Percentiles rank a stretch among this genome's conserved stretches.
Evolutionary conservation across 305 asterid genomes (phyloP).

Genomic region (Petunia hybrid): DNA sequence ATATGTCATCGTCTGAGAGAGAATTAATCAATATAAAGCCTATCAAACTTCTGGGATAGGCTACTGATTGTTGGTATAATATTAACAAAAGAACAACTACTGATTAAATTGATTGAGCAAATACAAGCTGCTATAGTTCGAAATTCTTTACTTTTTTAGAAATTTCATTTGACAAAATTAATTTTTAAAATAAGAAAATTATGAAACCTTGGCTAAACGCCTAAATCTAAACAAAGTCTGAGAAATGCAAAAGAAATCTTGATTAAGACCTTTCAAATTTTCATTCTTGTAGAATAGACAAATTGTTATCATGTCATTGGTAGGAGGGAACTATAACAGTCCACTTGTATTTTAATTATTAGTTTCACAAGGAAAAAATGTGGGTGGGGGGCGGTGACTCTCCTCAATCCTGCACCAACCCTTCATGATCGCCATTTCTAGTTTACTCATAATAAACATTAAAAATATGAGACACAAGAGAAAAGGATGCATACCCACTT

Average conservation of each 20-base stretch:
- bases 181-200: too few relatives aligned
- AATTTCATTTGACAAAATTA: too few relatives aligned
- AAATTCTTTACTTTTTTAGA: too few relatives aligned
- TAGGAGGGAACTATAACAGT: neutral
- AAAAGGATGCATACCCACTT: conserved; percentile 43
- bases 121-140: too few relatives aligned
- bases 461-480: conserved; percentile 37
- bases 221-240: neutral
- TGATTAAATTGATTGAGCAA: too few relatives aligned
- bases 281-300: neutral
- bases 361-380: neutral
- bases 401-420: conserved; percentile 24
- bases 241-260: neutral
- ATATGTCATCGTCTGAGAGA: too few relatives aligned
- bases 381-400: neutral
- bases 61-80: too few relatives aligned
- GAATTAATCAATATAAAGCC: too few relatives aligned
- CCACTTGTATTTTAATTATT: neutral
- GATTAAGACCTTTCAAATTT: neutral
- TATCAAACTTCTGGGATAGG: too few relatives aligned
- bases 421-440: conserved; percentile 41
- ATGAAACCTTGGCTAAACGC: too few relatives aligned
- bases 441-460: conserved; percentile 33
- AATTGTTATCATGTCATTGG: neutral
- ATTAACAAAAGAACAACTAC: too few relatives aligned